Evolutionary conservation across 768 basidiomycete species (phyloP), one percentile per base, ranked within the genome.

Genomic region (Xanthoconium stramineum): DNA sequence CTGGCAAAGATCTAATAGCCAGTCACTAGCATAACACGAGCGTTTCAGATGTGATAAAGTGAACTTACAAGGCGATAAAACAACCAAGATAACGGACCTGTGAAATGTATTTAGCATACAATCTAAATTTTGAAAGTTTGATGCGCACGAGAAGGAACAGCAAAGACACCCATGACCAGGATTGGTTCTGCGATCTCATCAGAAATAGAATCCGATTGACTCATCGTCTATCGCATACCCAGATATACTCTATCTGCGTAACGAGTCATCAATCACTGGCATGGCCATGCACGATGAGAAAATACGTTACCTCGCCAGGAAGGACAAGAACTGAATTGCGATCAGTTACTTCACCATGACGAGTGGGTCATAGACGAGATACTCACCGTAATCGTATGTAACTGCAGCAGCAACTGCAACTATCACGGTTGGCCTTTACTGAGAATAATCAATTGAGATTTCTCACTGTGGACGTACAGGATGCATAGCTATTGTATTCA

Each of bases 61-160:
- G 11, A 24, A 53, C 59, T 52, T 32, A 57, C 61, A 61, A 40
- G 3, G 52, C 61, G 13, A 33, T 50, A 40, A 33, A 57, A 17
- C 43, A 53, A 14, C 61, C 59, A 33, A 61, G 39, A 45, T 61
- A 61, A 17, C 59, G 61, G 20, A 61, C 37, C 61, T 61, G 8
- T 13, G 36, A 19, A 19, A 6, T 2, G 10, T 4, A 2, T n/a
- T 48, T 13, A 32, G 20, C 32, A 35, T 10, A n/a, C 28, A 24
- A 24, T 3, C 9, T 15, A 32, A 3, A n/a, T 11, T 1, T 1
- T 5, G 13, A 47, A 30, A 29, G 14, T 6, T 14, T 2, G 15
- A 44, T 37, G 60, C 58, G 12, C 35, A 63, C 61, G 7, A 63
- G 30, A 20, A 60, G 8, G 6, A 44, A 62, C 5, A 63, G 15